These are phyloP conservation scores for Monosporascus sp. DNA, from an alignment of 2,329 filamentous ascomycete genomes.

Conservation along the genomic window DNA sequence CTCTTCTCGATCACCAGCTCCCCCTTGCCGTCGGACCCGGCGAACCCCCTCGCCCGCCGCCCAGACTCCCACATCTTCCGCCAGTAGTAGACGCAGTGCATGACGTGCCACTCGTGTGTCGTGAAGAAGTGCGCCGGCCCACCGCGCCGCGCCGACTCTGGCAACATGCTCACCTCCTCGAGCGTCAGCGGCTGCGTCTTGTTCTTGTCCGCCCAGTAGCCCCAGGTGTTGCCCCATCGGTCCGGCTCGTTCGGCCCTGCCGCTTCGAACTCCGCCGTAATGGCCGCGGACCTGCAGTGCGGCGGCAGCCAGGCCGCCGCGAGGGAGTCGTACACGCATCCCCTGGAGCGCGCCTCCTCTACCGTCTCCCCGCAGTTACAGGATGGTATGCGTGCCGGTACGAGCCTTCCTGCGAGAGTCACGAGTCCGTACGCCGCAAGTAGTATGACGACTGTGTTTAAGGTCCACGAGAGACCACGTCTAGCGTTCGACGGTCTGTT, in stretches of 20 bases:
- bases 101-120: conserved; percentile 24
- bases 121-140: conserved; percentile 10
- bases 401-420: not conserved
- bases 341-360: conserved; percentile 19
- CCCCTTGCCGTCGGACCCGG: not conserved
- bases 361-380: conserved; percentile 28
- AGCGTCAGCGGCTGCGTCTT: conserved; percentile 15
- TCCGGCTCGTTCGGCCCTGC: conserved; percentile 20
- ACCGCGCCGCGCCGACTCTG: not conserved
- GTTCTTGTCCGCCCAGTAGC: conserved; percentile 25
- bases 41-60: not conserved
- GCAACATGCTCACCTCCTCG: not conserved
- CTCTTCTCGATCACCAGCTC: not conserved
- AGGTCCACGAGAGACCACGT: not conserved
- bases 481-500: not conserved
- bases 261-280: conserved; percentile 27
- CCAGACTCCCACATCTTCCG: conserved; percentile 14
- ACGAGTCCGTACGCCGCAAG: not conserved
- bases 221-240: conserved; percentile 20
- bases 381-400: not conserved
- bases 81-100: conserved; percentile 31
- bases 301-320: conserved; percentile 29
- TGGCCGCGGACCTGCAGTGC: conserved; percentile 27
- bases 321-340: conserved; percentile 30
- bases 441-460: not conserved